Base-by-base conservation (phyloP, 2,329 filamentous ascomycete species). In the Pseudovirgaria hyperparasitica region DNA sequence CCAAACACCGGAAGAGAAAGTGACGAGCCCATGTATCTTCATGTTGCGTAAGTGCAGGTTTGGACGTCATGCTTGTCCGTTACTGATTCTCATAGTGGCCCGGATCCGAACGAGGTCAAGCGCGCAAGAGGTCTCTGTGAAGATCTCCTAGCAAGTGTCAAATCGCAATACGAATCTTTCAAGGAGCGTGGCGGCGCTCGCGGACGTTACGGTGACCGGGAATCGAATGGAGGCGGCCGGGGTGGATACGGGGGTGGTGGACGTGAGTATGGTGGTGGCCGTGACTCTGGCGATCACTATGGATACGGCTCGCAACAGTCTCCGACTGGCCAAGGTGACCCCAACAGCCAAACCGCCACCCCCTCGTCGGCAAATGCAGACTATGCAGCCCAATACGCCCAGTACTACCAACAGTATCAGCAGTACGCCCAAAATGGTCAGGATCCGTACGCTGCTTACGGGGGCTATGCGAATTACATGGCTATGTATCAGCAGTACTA, bases 11-110 rank as follows among this genome's bases (percentile, higher is more conserved):
- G 82, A 37, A 71, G 65, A 22, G 90, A 98, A 57, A 92, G 84
- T 39, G 87, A 98, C 25, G 87, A 96, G 50, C 73, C 84, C 3
- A 96, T 98, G 85, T 96, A 85, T 48, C 67, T 98, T 23, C 86
- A 96, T 54, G 86, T 96, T 39, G 82, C 90, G 80, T 92, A 67
- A 52, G 80, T 41, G 14, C 21, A 9, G 6, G n/a, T 15, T 14
- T 12, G 5, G 13, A 9, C 14, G 6, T 33, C 20, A 32, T 31
- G 28, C 30, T 26, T 25, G 11, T 30, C 7, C 24, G 14, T 23
- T 9, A 13, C 5, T 11, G 17, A 25, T 15, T 21, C 14, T 5
- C 6, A 17, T 38, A 92, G 84, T 35, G 87, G 86, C 5, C 90
- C 90, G 5, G 84, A 94, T 48, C 70, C 81, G 10, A 70, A 72